Percentiles rank a stretch among this genome's conserved stretches.
Conservation (phyloP, 805 yeast species). For the Jamesozyma gamospora region DNA sequence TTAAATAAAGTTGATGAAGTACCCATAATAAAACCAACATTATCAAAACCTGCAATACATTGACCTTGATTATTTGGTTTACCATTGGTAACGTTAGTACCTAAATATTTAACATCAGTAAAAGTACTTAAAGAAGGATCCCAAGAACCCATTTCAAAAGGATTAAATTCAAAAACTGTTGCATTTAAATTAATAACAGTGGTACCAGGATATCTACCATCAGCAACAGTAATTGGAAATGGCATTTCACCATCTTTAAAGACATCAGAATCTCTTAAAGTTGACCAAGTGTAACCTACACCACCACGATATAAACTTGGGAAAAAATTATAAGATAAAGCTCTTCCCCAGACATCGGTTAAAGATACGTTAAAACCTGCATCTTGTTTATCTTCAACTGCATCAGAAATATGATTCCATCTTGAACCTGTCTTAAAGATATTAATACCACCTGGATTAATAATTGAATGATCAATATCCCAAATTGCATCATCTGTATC, state of each 20-base stretch:
- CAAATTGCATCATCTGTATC: slow-evolving; percentile 42
- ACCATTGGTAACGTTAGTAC: slow-evolving; percentile 57
- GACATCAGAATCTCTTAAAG: slow-evolving; percentile 49
- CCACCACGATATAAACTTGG: slow-evolving; percentile 50
- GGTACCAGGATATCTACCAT: slow-evolving; percentile 58
- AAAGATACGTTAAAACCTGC: slow-evolving; percentile 64
- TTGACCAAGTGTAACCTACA: slow-evolving; percentile 50
- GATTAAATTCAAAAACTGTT: slow-evolving; percentile 54
- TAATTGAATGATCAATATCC: slow-evolving; percentile 55
- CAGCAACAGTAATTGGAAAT: slow-evolving; percentile 57
- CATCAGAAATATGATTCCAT: slow-evolving; percentile 45
- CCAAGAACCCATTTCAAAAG: slow-evolving; percentile 80
- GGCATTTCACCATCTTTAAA: slow-evolving; percentile 59
- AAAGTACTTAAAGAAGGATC: slow-evolving; percentile 64
- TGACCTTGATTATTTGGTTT: slow-evolving; percentile 33
- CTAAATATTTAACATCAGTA: slow-evolving; percentile 57
- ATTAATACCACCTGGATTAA: slow-evolving; percentile 55
- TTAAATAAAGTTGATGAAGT: slow-evolving; percentile 78
- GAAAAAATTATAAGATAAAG: slow-evolving; percentile 64
- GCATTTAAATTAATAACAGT: slow-evolving; percentile 51
- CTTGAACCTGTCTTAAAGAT: slow-evolving; percentile 41
- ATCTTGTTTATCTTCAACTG: slow-evolving; percentile 38
- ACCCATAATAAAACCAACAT: slow-evolving; percentile 73
- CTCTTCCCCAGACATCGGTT: slow-evolving; percentile 76
- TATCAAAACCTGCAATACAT: slow-evolving; percentile 67